phyloP scores from a whole-genome alignment of 2,329 filamentous ascomycete genomes.

The Scedosporium minutisporum region DNA sequence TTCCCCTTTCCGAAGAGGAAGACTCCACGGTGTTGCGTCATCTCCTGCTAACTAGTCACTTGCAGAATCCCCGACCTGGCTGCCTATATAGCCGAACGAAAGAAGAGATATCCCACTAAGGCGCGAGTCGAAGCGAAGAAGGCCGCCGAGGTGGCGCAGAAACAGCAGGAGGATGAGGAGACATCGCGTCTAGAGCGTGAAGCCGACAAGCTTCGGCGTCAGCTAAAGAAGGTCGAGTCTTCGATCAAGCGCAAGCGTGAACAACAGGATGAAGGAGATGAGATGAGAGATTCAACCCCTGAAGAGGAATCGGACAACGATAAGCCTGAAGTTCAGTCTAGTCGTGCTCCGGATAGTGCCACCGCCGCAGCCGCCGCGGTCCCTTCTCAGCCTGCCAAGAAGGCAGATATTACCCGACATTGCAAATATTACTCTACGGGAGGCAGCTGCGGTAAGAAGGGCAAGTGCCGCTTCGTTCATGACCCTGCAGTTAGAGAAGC shows the following conservation, averaged over 20 bases:
- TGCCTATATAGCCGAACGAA: slow-evolving; percentile 73
- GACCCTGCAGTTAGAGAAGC: slow-evolving; percentile 54
- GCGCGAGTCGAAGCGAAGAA: slow-evolving; percentile 57
- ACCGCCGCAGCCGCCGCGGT: slow-evolving; percentile 22
- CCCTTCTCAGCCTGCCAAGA: slow-evolving; percentile 35
- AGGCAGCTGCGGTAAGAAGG: slow-evolving; percentile 61
- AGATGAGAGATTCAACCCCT: slow-evolving; percentile 45
- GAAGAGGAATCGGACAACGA: slow-evolving; percentile 46
- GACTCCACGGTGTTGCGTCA: background rate
- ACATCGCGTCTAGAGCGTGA: slow-evolving; percentile 36
- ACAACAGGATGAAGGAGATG: slow-evolving; percentile 57
- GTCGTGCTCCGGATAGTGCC: slow-evolving; percentile 25
- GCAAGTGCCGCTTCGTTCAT: slow-evolving; percentile 66
- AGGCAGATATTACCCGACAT: slow-evolving; percentile 53
- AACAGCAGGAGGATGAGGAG: slow-evolving; percentile 48
- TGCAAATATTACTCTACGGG: slow-evolving; percentile 65
- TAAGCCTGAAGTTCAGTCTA: slow-evolving; percentile 48
- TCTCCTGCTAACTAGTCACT: background rate
- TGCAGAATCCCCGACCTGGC: slow-evolving; percentile 57
- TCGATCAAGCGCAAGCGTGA: slow-evolving; percentile 61
- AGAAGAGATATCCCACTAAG: slow-evolving; percentile 70
- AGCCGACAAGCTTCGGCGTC: slow-evolving; percentile 52
- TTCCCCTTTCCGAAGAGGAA: background rate
- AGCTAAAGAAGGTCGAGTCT: slow-evolving; percentile 62
- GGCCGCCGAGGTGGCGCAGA: slow-evolving; percentile 32